Evolutionary conservation across 768 basidiomycete species (phyloP).

Genomic region (Psilocybe cubensis): DNA sequence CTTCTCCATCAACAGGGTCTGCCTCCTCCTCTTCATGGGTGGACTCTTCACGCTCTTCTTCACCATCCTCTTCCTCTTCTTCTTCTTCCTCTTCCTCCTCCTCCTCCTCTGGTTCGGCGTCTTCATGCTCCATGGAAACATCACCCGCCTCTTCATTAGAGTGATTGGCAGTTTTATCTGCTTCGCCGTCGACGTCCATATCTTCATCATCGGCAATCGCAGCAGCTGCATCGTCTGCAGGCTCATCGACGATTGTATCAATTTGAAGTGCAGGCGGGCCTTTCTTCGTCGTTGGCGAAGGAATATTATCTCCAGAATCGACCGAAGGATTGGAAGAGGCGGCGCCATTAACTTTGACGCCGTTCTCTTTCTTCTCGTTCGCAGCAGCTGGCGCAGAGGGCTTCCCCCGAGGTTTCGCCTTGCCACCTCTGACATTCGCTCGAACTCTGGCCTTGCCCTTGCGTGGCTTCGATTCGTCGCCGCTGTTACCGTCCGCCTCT

Average conservation of each 20-base stretch:
- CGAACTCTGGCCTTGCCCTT: conserved; percentile 11
- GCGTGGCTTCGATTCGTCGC: conserved; percentile 9
- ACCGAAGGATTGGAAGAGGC: neutral
- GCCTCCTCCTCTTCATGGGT: conserved; percentile 12
- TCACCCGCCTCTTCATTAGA: neutral
- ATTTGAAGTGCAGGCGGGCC: conserved; percentile 18
- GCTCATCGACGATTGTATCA: conserved; percentile 5
- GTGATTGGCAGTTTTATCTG: neutral
- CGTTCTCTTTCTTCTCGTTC: conserved; percentile 4
- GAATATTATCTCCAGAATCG: neutral
- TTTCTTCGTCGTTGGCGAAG: conserved; percentile 18
- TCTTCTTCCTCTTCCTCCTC: conserved; percentile 21
- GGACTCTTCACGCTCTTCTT: conserved; percentile 12
- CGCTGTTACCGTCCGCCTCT: conserved; percentile 10
- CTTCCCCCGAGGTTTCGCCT: conserved; percentile 13
- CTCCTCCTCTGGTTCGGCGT: conserved; percentile 13
- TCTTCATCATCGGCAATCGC: conserved; percentile 5
- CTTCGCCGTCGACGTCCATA: conserved; percentile 21
- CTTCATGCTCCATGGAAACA: conserved; percentile 1
- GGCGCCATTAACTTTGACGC: conserved; percentile 10
- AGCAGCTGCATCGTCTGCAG: neutral
- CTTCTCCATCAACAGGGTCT: conserved; percentile 20
- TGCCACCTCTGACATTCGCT: conserved; percentile 6
- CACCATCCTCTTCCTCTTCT: conserved; percentile 19
- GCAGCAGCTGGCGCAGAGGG: neutral